Base-by-base conservation (phyloP, 2,329 filamentous ascomycete genomes). In the Zymoseptoria crescenta region DNA sequence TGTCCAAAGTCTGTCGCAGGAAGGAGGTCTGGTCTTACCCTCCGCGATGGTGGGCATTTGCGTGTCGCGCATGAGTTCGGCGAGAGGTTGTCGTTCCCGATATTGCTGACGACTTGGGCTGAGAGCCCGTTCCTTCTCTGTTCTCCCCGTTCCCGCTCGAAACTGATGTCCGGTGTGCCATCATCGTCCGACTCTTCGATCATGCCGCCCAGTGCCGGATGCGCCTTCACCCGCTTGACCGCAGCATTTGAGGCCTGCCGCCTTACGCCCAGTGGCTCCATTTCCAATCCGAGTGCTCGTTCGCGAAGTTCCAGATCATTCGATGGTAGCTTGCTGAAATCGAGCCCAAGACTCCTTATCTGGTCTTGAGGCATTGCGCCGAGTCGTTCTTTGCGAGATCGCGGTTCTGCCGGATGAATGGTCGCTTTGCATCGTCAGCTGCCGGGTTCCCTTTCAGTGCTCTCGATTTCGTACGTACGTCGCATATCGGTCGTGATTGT, bases 321-420 rank as follows among this genome's bases (percentile, higher is more conserved):
- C n/a, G 87, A 85, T 24, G 92, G 79, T 64, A 92, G 81, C 54
- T 86, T 84, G 49, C 87, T 85, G 62, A 84, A 86, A 73, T 94
- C 88, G 70, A 86, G 84, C 69, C 93, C 89, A 59, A 94, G 81
- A 63, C 80, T 83, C 61, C 89, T 85, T 67, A 94, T 92, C 24
- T 24, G 24, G 2, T 24, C 65, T 87, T 86, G 30, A 90, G 79
- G 35, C 87, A 88, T 72, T 92, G 88, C 55, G 83, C 81, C 24
- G 89, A 90, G 75, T 95, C 94, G 68, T 82, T 84, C 75, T 79
- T 80, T 59, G 89, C 89, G 64, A 94, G 87, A 69, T 94, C 89
- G 74, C 88, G 83, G 72, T 95, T 95, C 72, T 94, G 90, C 57
- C 89, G 83, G 68, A 92, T 79, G 70, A 92, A 90, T 72, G 87